A percentile compares a stretch with the other conserved stretches of the same genome.
phyloP scores from a whole-genome alignment of 2,329 filamentous ascomycete species.

The Apiospora arundinis region DNA sequence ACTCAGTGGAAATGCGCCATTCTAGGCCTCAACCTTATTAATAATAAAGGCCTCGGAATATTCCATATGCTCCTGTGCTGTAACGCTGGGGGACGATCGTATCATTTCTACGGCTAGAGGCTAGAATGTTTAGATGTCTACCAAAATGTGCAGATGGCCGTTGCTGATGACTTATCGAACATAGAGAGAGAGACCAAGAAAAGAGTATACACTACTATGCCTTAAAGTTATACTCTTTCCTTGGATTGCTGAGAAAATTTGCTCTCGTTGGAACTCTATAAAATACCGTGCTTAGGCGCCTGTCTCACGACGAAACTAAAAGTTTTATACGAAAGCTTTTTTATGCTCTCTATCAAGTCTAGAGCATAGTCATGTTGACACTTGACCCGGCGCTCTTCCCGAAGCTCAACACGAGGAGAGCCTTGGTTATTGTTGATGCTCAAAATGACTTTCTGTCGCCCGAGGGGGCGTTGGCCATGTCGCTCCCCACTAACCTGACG shows the following conservation, averaged over 20 bases:
- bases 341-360: background rate
- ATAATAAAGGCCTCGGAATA: constrained; percentile 1
- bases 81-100: background rate
- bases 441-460: constrained; percentile 86
- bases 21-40: constrained; percentile 13
- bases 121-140: constrained; percentile 2
- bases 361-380: constrained; percentile 53
- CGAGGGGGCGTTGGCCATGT: constrained; percentile 71
- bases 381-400: constrained; percentile 64
- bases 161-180: constrained; percentile 13
- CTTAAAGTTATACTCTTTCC: background rate
- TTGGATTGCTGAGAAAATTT: background rate
- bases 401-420: constrained; percentile 65
- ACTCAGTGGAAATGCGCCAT: background rate
- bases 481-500: constrained; percentile 68
- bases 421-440: constrained; percentile 82
- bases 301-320: background rate
- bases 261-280: background rate
- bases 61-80: constrained; percentile 1
- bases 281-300: background rate
- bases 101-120: background rate
- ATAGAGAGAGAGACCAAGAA: background rate
- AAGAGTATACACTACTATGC: background rate
- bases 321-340: background rate
- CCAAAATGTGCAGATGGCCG: constrained; percentile 1